Percentiles rank a stretch among this genome's conserved stretches.
Conservation (phyloP, 2,329 filamentous ascomycete species). For the Nemania sp. region DNA sequence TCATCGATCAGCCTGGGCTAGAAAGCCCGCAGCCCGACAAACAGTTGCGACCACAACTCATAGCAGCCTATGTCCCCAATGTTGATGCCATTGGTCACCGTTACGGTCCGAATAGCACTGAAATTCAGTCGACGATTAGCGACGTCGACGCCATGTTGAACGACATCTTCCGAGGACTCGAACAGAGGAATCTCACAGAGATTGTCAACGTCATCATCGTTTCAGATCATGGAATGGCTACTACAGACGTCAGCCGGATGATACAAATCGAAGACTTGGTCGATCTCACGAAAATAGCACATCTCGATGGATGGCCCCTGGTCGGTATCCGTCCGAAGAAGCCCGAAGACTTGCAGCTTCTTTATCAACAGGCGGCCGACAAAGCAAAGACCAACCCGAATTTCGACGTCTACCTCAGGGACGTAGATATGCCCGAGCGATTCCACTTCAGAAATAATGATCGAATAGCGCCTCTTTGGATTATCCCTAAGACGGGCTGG, state of each 20-base stretch:
- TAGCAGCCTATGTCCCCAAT: constrained; percentile 92
- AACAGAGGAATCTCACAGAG: constrained; percentile 79
- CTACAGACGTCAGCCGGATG: constrained; percentile 77
- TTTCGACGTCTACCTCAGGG: constrained; percentile 85
- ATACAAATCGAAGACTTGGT: constrained; percentile 90
- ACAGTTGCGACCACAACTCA: constrained; percentile 79
- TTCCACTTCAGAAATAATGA: constrained; percentile 90
- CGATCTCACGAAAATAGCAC: constrained; percentile 75
- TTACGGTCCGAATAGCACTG: constrained; percentile 93
- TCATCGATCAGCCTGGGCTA: constrained; percentile 80
- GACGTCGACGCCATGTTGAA: constrained; percentile 85
- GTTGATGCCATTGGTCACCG: constrained; percentile 86
- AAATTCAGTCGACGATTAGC: constrained; percentile 78
- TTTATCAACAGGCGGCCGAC: constrained; percentile 66
- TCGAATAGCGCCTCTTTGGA: constrained; percentile 93
- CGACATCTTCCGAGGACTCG: constrained; percentile 73
- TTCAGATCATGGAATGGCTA: constrained; percentile 98
- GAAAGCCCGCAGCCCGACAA: constrained; percentile 58
- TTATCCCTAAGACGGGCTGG: constrained; percentile 91
- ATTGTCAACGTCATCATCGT: constrained; percentile 97
- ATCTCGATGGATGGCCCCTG: constrained; percentile 92
- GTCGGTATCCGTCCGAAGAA: constrained; percentile 84
- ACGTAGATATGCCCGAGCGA: constrained; percentile 85
- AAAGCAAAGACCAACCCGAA: constrained; percentile 66
- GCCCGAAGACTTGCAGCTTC: constrained; percentile 62